Base-by-base conservation (phyloP, 768 basidiomycete species). In the Symmetrospora coprosmae region DNA sequence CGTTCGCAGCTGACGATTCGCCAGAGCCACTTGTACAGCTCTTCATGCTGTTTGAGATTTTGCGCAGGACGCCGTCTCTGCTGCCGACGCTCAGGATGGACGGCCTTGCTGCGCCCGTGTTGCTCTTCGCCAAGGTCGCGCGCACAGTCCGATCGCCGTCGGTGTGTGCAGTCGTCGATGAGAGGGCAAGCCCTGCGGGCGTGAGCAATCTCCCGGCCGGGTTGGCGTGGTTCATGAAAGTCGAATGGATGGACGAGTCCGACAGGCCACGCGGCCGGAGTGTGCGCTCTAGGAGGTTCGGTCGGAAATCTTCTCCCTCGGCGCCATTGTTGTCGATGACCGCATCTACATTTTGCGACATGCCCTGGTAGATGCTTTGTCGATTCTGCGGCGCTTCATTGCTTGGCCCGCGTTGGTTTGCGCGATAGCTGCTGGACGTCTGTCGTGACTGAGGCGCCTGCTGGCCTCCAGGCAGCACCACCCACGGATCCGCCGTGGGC, bases 171-270 rank as follows among this genome's bases (percentile, higher is more conserved):
- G 51, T 27, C 11, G 51, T 40, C 16, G 52, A 27, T 23, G 61
- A 62, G 21, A 62, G 25, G 2, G 61, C 51, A 13, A 62, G 28
- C 9, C 56, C 41, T 25, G 62, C 62, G 13, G 62, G 62, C 7
- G 58, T 47, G 2, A 61, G 43, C 14, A 46, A 60, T 49, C 56
- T n/a, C 6, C 47, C 45, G 23, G 60, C 21, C 31, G 55, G 53
- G 39, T 63, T 65, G 1, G 64, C 68, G 28, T 74, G 72, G 31
- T 73, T 76, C 62, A 81, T 74, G 73, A 86, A 92, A 0, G 87
- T 87, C 3, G 87, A 84, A 63, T 82, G 86, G 62, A 96, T 89
- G 1, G 87, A 91, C 0, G 89, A 91, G 71, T 96, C 92, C 1
- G 86, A 88, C 49, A 94, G 72, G 1, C 89, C 88, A 53, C 91